Conservation (phyloP, 139 green algal genomes). For the Zygnema cylindricum region DNA sequence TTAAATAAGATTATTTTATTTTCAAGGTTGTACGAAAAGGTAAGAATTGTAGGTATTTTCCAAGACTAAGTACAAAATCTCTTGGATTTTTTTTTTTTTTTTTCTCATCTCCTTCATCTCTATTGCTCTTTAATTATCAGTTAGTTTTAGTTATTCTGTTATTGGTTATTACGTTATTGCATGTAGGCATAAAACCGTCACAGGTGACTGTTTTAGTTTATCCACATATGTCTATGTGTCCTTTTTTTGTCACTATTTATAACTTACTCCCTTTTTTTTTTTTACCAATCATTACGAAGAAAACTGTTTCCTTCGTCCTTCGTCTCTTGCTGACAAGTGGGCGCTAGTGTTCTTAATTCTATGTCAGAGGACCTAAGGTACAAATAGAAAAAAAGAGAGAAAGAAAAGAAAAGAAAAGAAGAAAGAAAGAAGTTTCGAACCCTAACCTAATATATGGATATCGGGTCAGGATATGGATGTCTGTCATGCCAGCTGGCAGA, state of each 20-base stretch:
- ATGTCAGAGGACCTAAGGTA: not conserved
- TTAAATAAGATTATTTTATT: not conserved
- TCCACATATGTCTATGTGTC: not conserved
- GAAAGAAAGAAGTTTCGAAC: too few species aligned
- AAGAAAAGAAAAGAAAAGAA: not conserved
- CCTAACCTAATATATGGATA: too few species aligned
- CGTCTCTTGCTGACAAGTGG: too few species aligned
- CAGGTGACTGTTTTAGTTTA: not conserved
- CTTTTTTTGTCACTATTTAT: not conserved
- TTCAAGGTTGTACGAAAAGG: not conserved
- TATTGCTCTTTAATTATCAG: not conserved
- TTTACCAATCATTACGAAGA: not conserved
- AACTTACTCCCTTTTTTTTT: not conserved
- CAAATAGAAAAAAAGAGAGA: not conserved
- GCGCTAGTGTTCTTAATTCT: too few species aligned
- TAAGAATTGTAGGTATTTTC: not conserved
- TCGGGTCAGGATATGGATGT: too few species aligned
- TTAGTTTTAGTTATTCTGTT: not conserved
- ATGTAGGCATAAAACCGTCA: not conserved
- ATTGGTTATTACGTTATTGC: not conserved
- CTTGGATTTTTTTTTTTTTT: too few species aligned
- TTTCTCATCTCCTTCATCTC: too few species aligned
- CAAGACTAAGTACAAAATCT: not conserved
- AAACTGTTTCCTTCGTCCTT: not conserved
- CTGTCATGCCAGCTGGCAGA: too few species aligned